Evolutionary conservation across 495 filamentous ascomycete genomes (phyloP).

Genomic region (Penicillium lividum): DNA sequence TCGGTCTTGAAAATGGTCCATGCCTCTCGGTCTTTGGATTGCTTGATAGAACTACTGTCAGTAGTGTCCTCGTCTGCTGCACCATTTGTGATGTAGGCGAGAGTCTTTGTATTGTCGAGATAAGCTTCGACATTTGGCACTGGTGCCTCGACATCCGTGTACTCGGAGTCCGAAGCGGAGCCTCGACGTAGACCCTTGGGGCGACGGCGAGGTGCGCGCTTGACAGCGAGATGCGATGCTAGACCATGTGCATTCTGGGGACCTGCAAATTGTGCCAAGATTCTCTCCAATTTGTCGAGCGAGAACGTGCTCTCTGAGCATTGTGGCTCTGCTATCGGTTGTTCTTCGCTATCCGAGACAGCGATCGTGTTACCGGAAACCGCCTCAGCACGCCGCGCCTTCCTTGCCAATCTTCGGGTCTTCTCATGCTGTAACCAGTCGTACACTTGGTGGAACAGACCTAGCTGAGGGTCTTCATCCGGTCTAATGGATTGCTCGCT

Average conservation of each 20-base stretch:
- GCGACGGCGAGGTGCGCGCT: slow-evolving; percentile 33
- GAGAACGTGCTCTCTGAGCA: slow-evolving; percentile 62
- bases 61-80: slow-evolving; percentile 48
- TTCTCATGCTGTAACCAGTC: slow-evolving; percentile 82
- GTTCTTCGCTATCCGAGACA: slow-evolving; percentile 27
- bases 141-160: slow-evolving; percentile 65
- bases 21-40: slow-evolving; percentile 66
- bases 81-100: slow-evolving; percentile 68
- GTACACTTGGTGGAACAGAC: slow-evolving; percentile 67
- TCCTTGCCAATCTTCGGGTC: slow-evolving; percentile 57
- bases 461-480: slow-evolving; percentile 38
- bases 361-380: slow-evolving; percentile 22
- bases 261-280: slow-evolving; percentile 58
- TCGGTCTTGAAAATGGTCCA: slow-evolving; percentile 87
- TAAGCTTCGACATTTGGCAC: slow-evolving; percentile 77
- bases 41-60: slow-evolving; percentile 32
- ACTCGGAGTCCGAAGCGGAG: slow-evolving; percentile 77
- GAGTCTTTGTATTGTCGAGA: slow-evolving; percentile 85
- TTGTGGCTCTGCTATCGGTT: slow-evolving; percentile 28
- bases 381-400: slow-evolving; percentile 36
- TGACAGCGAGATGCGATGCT: slow-evolving; percentile 37
- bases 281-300: slow-evolving; percentile 68
- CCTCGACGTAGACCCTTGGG: slow-evolving; percentile 41
- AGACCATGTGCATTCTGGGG: slow-evolving; percentile 28
- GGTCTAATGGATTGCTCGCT: slow-evolving; percentile 28